Evolutionary conservation across 805 yeast genomes (phyloP), one percentile per base, ranked within the genome.

Genomic region (Teunomyces funiuensis): DNA sequence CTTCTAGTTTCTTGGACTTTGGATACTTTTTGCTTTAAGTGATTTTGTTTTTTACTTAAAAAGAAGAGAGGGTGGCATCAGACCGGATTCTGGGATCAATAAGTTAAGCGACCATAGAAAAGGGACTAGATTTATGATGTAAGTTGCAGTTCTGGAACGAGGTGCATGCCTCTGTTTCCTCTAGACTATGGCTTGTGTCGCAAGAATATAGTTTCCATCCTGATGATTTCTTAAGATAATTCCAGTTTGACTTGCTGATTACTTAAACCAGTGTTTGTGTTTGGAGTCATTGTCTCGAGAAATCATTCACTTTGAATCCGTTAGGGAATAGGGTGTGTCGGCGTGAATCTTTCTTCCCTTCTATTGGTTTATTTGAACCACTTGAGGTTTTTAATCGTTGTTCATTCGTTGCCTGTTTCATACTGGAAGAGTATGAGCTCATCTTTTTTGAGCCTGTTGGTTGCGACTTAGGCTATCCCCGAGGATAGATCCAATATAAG

Each of bases 401-500:
- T 6, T 14, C 8, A 2, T 6, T 3, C n/a, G 15, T 4, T 6
- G 34, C 8, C 34, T 4, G n/a, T 11, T 31, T 31, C 25, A 31
- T 31, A 20, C 7, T 31, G 15, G 10, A 31, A 31, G 34, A 31
- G 40, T 23, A 28, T 16, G 34, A 37, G 30, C 28, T 16, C 29
- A 14, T 10, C 20, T 15, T 16, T 25, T 18, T 25, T 28, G 28
- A 22, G 18, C 10, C 15, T 19, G 6, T 31, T 25, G 18, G 4
- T 30, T 17, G n/a, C 13, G 29, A 16, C 26, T 33, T 25, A 37
- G 42, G 45, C 36, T 38, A 22, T 37, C 42, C 38, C 30, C 16
- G 41, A 33, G 45, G 45, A 42, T 26, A 23, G 39, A 42, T 33
- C 45, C 45, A 42, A 34, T 38, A 28, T 23, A 17, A 18, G 29